A percentile compares a stretch with the other conserved stretches of the same genome.
Evolutionary conservation across 306 rosid genomes (phyloP).

Genomic region (Quercus robur): DNA sequence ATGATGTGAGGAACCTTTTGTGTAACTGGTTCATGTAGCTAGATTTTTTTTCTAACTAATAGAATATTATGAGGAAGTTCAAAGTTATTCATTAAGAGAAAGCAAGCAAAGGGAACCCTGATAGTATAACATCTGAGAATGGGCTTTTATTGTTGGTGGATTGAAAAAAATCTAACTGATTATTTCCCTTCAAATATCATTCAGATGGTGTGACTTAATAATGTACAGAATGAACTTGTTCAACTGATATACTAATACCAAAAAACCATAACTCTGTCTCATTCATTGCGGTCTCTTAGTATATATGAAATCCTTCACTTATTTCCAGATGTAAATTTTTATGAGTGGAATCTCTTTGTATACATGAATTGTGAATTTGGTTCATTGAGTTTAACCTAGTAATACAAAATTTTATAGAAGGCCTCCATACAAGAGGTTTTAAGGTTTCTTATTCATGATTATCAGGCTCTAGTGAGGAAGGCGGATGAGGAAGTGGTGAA

Average conservation of each 20-base stretch:
- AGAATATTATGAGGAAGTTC: neutral
- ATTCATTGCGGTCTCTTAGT: neutral
- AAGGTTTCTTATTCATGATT: neutral
- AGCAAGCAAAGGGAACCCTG: neutral
- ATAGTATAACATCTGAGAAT: neutral
- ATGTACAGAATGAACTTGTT: neutral
- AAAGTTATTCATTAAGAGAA: neutral
- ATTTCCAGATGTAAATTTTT: neutral
- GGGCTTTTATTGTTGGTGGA: neutral
- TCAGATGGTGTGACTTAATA: neutral
- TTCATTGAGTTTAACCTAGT: no score
- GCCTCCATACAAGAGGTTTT: neutral
- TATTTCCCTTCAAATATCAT: neutral
- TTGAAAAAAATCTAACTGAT: neutral
- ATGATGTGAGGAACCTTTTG: no score
- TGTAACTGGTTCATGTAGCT: no score
- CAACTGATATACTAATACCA: neutral
- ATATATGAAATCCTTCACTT: neutral
- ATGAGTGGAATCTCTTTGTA: neutral
- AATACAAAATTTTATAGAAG: neutral
- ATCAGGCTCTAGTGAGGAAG: conserved; percentile 81
- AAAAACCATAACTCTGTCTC: no score
- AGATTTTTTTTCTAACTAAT: no score
- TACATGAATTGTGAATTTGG: no score
- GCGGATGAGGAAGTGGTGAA: conserved; percentile 63